phyloP scores from a whole-genome alignment of 2,329 filamentous ascomycete genomes.

The Arthrobotrys musiformis region DNA sequence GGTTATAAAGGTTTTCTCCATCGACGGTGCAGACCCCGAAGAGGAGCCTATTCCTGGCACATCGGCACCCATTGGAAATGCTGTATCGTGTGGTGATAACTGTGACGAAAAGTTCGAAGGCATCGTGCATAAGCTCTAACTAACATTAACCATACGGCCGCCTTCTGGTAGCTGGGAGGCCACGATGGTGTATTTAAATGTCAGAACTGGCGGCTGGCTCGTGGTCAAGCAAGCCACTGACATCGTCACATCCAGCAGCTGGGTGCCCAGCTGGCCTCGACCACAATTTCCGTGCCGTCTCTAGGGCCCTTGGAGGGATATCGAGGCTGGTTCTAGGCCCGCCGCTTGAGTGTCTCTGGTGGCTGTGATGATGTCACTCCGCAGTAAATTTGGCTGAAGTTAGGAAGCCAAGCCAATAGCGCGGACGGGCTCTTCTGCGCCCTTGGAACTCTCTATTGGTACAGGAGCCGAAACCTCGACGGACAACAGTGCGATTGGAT shows the following conservation, averaged over 20 bases:
- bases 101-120: not conserved
- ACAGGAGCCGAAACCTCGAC: constrained; percentile 21
- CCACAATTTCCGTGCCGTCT: constrained; percentile 35
- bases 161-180: not conserved
- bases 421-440: constrained; percentile 14
- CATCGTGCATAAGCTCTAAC: not conserved
- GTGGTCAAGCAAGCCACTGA: constrained; percentile 4
- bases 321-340: constrained; percentile 47
- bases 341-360: constrained; percentile 32
- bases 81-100: not conserved
- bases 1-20: constrained; percentile 91
- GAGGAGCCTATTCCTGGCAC: not conserved
- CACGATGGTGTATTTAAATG: constrained; percentile 37
- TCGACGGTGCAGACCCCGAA: constrained; percentile 61
- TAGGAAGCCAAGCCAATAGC: constrained; percentile 41
- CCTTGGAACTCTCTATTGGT: constrained; percentile 15
- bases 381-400: constrained; percentile 22
- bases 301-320: constrained; percentile 23
- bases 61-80: constrained; percentile 1
- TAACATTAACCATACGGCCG: not conserved
- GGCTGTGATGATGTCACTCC: constrained; percentile 41
- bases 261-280: constrained; percentile 20
- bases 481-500: constrained; percentile 1
- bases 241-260: constrained; percentile 9
- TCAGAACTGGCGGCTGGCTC: not conserved